phyloP scores from a whole-genome alignment of 208 protist species.

The Trichomonas vaginalis region DNA sequence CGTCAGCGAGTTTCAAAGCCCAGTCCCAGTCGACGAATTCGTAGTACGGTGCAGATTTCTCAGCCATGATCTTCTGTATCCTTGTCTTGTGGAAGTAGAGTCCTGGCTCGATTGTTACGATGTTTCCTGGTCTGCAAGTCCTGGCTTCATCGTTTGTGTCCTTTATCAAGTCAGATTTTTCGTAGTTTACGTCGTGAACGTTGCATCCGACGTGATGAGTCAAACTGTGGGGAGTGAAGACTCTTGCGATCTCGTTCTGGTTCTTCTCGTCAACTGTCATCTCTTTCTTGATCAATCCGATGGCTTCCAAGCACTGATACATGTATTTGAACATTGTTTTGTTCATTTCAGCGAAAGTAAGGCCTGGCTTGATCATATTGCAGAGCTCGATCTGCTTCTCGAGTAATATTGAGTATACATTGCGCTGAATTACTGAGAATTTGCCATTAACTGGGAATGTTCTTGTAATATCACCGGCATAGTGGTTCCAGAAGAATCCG shows the following conservation, averaged over 20 bases:
- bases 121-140: neutral
- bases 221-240: neutral
- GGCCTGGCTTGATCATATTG: slow-evolving; percentile 26
- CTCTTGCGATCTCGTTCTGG: neutral
- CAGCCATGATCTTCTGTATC: neutral
- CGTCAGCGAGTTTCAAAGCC: neutral
- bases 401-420: slow-evolving; percentile 38
- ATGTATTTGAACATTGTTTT: neutral
- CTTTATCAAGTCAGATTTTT: neutral
- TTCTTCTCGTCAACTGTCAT: neutral
- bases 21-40: neutral
- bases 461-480: slow-evolving; percentile 47
- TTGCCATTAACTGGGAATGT: slow-evolving; percentile 39
- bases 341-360: neutral
- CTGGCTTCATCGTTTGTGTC: neutral
- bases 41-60: neutral
- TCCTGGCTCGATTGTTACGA: slow-evolving; percentile 1
- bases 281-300: neutral
- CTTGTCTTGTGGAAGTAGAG: slow-evolving; percentile 3
- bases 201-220: neutral
- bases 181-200: neutral
- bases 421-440: slow-evolving; percentile 34
- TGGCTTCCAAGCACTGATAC: no score
- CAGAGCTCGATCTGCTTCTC: slow-evolving; percentile 28
- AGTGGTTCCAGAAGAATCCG: slow-evolving; percentile 39